Conservation (phyloP, 2,329 filamentous ascomycete genomes). For the Exophiala xenobiotica region DNA sequence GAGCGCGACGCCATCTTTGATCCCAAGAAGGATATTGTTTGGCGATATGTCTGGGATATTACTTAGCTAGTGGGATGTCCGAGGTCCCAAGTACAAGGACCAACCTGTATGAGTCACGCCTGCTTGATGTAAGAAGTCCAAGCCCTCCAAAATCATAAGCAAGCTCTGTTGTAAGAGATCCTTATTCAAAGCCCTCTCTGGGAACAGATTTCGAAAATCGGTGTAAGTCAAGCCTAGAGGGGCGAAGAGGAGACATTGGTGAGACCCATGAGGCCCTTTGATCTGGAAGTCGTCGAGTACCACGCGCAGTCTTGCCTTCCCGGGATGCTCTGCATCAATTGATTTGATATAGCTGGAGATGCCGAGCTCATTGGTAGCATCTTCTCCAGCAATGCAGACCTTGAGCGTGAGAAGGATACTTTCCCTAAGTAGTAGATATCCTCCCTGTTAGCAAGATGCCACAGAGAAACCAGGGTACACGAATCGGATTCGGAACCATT, state of each 20-base stretch:
- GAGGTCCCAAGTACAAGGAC: not conserved
- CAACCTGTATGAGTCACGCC: conserved; percentile 5
- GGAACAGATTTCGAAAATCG: conserved; percentile 6
- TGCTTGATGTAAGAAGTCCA: conserved; percentile 13
- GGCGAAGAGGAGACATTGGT: conserved; percentile 39
- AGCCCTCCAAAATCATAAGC: conserved; percentile 1
- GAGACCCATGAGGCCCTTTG: conserved; percentile 31
- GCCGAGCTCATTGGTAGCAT: conserved; percentile 28
- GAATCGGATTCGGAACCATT: conserved; percentile 17
- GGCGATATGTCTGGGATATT: conserved; percentile 33
- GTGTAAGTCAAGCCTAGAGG: conserved; percentile 25
- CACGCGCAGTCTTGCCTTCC: conserved; percentile 37
- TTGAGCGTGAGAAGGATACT: conserved; percentile 22
- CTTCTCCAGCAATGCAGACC: conserved; percentile 18
- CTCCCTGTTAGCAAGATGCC: conserved; percentile 29
- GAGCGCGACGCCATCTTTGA: conserved; percentile 35
- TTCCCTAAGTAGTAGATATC: conserved; percentile 5
- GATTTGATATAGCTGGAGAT: conserved; percentile 28
- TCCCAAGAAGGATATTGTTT: conserved; percentile 35
- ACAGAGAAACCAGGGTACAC: conserved; percentile 36
- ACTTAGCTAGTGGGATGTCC: not conserved
- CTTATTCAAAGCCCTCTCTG: not conserved
- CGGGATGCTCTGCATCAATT: conserved; percentile 26
- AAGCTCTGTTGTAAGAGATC: conserved; percentile 13
- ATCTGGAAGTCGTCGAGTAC: conserved; percentile 40